Evolutionary conservation across 257 asterid species (phyloP).

Genomic region (Salvia splendens): DNA sequence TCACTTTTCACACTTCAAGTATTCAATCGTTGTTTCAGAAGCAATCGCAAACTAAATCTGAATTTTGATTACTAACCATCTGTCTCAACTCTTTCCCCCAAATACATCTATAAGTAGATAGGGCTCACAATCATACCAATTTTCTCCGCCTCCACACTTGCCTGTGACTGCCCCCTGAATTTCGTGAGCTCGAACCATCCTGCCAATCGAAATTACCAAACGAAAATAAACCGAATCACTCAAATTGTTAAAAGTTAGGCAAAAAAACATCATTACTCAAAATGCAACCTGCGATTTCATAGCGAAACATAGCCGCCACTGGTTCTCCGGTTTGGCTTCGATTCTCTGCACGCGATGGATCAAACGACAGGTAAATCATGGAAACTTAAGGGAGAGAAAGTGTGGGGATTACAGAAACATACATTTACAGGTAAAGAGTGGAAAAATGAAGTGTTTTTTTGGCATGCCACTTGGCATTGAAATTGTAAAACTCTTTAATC

Average conservation of each 20-base stretch:
- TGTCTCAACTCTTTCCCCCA: background rate
- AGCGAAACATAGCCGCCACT: constrained; percentile 39
- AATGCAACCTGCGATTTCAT: constrained; percentile 51
- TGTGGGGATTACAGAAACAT: background rate
- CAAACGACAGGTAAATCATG: background rate
- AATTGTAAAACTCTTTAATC: too few species aligned
- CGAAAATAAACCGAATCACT: too few species aligned
- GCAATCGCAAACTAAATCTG: background rate
- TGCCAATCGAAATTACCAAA: constrained; percentile 34
- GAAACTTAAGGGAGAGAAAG: background rate
- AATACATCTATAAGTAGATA: background rate
- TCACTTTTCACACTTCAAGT: background rate
- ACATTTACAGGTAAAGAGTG: constrained; percentile 35
- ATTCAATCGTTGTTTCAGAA: constrained; percentile 7
- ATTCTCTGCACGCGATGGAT: constrained; percentile 47
- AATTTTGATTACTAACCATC: background rate
- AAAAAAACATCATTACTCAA: background rate
- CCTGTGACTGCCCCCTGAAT: constrained; percentile 55
- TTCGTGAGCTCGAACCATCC: constrained; percentile 48
- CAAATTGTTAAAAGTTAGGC: background rate
- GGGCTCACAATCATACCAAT: constrained; percentile 50
- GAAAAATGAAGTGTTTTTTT: constrained; percentile 30
- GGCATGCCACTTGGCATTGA: too few species aligned
- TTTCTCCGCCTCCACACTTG: constrained; percentile 81
- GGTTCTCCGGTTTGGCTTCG: constrained; percentile 44